Percentiles rank a stretch among this genome's conserved stretches.
Evolutionary conservation across 1,284 basidiomycete species (phyloP).

Genomic region (Boletus sp.): DNA sequence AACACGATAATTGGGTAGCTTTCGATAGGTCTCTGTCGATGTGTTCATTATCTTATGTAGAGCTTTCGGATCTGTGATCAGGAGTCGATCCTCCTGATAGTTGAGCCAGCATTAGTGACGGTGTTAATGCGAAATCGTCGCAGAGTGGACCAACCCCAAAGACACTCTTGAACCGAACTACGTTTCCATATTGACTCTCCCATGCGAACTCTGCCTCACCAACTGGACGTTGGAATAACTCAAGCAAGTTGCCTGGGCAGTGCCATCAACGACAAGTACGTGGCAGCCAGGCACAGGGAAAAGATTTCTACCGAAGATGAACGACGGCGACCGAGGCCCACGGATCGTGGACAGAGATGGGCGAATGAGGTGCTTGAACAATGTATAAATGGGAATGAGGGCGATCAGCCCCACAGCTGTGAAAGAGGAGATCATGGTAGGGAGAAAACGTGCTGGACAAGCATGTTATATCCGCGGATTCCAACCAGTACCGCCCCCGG

Average conservation of each 20-base stretch:
- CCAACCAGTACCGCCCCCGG: too few species aligned
- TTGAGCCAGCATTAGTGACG: background rate
- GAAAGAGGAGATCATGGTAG: background rate
- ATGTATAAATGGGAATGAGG: constrained; percentile 13
- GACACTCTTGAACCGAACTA: constrained; percentile 27
- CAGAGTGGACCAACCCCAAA: constrained; percentile 21
- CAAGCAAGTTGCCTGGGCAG: constrained; percentile 24
- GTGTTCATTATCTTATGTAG: constrained; percentile 42
- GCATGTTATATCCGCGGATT: too few species aligned
- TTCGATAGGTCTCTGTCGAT: constrained; percentile 37
- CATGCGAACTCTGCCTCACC: constrained; percentile 34
- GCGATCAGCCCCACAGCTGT: background rate
- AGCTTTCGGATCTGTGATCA: constrained; percentile 40
- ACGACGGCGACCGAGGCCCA: constrained; percentile 33
- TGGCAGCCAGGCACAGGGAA: background rate
- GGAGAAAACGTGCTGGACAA: too few species aligned
- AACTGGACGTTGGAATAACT: constrained; percentile 25
- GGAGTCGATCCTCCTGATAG: constrained; percentile 24
- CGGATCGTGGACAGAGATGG: constrained; percentile 27
- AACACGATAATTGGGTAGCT: constrained; percentile 31
- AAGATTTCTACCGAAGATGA: constrained; percentile 26
- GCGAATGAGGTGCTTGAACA: constrained; percentile 22
- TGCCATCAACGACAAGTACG: background rate
- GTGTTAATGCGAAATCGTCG: background rate
- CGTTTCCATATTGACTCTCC: constrained; percentile 30